Evolutionary conservation across 192 early-diverging fungal species (phyloP), one percentile per base, ranked within the genome.

Genomic region (Jimgerdemannia lactiflua): DNA sequence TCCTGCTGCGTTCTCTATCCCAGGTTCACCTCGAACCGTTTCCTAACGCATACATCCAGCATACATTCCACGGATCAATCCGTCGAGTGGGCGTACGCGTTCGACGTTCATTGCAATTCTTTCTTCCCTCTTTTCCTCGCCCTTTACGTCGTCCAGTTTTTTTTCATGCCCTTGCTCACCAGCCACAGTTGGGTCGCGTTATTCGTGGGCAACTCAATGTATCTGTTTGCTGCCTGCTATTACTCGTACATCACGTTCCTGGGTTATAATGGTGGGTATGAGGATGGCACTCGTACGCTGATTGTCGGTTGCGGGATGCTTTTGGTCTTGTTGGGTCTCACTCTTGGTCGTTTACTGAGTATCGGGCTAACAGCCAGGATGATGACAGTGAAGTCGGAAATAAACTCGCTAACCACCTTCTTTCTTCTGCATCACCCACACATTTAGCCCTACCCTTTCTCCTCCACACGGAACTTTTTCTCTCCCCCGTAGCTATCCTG

Each of bases 41-140:
- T 95, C 70, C 87, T 99, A 59, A 75, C 91, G 67, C 92, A 92
- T 74, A 91, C 89, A 75, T 88, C 79, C 75, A 89, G 86, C 71
- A 70, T 83, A 2, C 95, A 98, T 76, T 86, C 94, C 4, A 89
- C 89, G 6, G 92, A 95, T 63, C 96, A 98, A 77, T 88, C 82
- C 67, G 95, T 97, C 20, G 97, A 99, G 83, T 99, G 96, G 96
- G 91, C 92, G 64, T 99, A 98, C 78, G 93, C 92, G 64, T 96
- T 98, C 76, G 97, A 99, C 82, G 94, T 99, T 11, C 97, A 99
- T 75, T 98, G 96, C 86, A 99, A 99, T 80, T 84, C 96, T 39
- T 99, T 98, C 78, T 95, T 97, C 77, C 92, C 94, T 20, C 87
- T 95, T 71, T 98, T 94, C 73, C 84, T 94, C 66, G 79, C 95